These are phyloP conservation scores for Jamesozyma lodderae DNA, from an alignment of 805 yeast genomes.

Conservation along the genomic window DNA sequence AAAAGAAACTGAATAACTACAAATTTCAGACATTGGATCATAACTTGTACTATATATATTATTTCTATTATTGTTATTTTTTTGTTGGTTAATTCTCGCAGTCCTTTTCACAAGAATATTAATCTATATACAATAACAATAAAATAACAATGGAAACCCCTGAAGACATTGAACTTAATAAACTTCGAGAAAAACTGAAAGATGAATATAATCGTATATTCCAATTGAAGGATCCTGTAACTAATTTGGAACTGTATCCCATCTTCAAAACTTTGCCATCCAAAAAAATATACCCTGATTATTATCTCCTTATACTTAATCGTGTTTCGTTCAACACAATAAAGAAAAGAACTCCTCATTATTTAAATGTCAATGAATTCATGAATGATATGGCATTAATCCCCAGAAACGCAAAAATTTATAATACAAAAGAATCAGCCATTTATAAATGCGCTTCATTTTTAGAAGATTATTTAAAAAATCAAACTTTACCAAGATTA, in stretches of 20 bases:
- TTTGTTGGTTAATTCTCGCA: too few species aligned
- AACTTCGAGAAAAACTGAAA: constrained; percentile 4
- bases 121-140: background rate
- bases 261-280: constrained; percentile 45
- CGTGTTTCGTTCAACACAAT: constrained; percentile 80
- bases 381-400: constrained; percentile 73
- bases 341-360: constrained; percentile 49
- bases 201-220: constrained; percentile 19
- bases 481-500: constrained; percentile 31
- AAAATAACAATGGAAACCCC: too few species aligned
- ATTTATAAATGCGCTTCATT: constrained; percentile 61
- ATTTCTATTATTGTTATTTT: too few species aligned
- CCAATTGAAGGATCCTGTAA: constrained; percentile 19
- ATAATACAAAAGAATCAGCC: constrained; percentile 60
- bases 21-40: too few species aligned
- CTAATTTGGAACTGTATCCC: constrained; percentile 24
- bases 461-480: constrained; percentile 34
- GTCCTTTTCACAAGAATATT: too few species aligned
- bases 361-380: constrained; percentile 57
- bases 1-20: too few species aligned
- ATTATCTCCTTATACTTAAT: constrained; percentile 63
- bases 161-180: too few species aligned
- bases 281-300: constrained; percentile 59
- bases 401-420: constrained; percentile 82
- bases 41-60: too few species aligned